Conservation (phyloP, 768 basidiomycete genomes). For the Suillus discolor region DNA sequence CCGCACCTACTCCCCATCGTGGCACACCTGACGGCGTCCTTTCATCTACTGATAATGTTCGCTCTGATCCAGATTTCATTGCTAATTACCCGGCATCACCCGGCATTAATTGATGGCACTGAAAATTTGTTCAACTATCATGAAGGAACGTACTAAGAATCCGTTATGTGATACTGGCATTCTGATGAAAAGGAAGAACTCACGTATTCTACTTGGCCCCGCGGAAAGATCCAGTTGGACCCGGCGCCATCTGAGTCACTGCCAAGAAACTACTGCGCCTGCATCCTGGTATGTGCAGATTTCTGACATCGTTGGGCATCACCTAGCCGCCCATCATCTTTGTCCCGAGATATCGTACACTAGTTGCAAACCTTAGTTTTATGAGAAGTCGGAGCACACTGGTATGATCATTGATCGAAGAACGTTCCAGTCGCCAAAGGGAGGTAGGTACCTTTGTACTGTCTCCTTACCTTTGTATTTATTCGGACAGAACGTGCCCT, state of each 20-base stretch:
- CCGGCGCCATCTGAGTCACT: background rate
- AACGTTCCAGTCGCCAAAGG: background rate
- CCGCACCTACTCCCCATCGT: too few relatives aligned
- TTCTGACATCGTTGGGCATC: background rate
- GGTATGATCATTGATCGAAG: background rate
- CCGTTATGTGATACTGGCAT: background rate
- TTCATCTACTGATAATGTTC: too few relatives aligned
- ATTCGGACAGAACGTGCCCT: background rate
- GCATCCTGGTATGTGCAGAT: background rate
- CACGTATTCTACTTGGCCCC: background rate
- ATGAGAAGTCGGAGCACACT: background rate
- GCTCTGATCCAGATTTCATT: too few relatives aligned
- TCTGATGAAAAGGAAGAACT: background rate
- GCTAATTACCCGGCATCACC: too few relatives aligned
- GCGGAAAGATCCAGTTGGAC: background rate
- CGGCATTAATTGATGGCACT: background rate
- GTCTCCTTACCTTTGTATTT: background rate
- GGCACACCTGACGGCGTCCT: too few relatives aligned
- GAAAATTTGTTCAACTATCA: background rate
- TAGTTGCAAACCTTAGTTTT: background rate
- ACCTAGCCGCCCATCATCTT: background rate
- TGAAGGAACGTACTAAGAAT: background rate
- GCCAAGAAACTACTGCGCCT: background rate
- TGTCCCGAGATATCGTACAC: background rate
- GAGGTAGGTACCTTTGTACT: background rate